Evolutionary conservation across 2,329 filamentous ascomycete species (phyloP), one percentile per base, ranked within the genome.

Genomic region (Epichloe baconii): DNA sequence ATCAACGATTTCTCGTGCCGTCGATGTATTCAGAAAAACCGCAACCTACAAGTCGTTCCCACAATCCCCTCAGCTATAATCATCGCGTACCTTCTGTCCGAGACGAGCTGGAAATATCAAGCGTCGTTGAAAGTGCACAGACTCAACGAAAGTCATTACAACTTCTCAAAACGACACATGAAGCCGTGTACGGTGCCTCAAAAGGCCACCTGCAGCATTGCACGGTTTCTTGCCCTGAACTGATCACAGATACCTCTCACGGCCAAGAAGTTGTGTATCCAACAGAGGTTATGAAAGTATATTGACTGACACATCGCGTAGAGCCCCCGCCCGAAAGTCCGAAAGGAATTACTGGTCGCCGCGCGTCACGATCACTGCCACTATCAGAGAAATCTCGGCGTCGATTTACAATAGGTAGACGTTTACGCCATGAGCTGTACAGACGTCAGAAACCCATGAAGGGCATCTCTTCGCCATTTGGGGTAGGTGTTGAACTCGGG

Each of bases 401-500:
- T 31, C 46, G 51, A 15, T 47, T 47, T 40, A 11, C 36, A 11
- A 37, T 44, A 17, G 17, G 44, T 8, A 37, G 36, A 21, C n/a
- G 51, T n/a, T 42, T 49, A 34, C 46, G 42, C 23, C 34, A 49
- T 38, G 48, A 41, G 21, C 43, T 35, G 14, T 36, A 47, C 49
- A 47, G 26, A 55, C 55, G 21, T 35, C 57, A 5, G 43, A 48
- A 4, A 51, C 53, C 26, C 42, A 51, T 15, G 31, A 45, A 21
- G 44, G 14, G 37, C 11, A 41, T 35, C 40, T 44, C 35, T 5
- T 44, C 40, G 21, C 21, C n/a, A 6, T 46, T 23, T 36, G 23
- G 21, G 10, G n/a, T 48, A 14, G n/a, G 14, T 31, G 31, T 53
- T 52, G 55, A 34, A 36, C 53, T 58, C 21, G 58, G 53, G 47